A percentile compares a stretch with the other conserved stretches of the same genome.
Evolutionary conservation across 208 protist species (phyloP).

Genomic region (Perkinsela sp.): DNA sequence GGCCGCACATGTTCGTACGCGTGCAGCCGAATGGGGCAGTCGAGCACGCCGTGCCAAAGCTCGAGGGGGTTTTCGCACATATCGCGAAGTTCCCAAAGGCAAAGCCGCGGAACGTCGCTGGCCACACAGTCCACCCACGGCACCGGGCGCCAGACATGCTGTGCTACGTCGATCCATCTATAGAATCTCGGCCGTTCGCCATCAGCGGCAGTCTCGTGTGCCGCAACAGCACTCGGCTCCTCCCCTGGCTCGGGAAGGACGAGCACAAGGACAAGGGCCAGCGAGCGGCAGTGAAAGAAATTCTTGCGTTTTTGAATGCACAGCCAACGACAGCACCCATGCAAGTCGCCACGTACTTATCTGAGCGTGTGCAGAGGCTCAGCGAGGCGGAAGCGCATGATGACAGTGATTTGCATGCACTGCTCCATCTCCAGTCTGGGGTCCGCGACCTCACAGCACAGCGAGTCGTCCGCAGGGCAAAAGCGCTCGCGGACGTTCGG

Average conservation of each 20-base stretch:
- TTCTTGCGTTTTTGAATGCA: not conserved
- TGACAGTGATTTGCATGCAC: too few relatives aligned
- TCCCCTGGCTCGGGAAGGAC: not conserved
- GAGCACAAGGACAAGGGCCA: not conserved
- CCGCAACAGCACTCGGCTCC: not conserved
- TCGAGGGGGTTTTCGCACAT: not conserved
- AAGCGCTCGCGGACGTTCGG: not conserved
- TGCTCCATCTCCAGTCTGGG: not conserved
- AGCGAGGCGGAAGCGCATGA: not conserved
- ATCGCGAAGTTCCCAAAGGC: not conserved
- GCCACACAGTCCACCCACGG: not conserved
- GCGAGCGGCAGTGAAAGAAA: not conserved
- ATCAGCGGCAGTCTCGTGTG: not conserved
- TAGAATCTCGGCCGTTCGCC: not conserved
- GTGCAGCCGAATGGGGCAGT: not conserved
- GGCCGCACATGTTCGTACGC: not conserved
- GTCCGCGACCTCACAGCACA: not conserved
- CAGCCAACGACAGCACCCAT: not conserved
- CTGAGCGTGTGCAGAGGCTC: too few relatives aligned
- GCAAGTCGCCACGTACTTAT: not conserved
- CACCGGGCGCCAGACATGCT: not conserved
- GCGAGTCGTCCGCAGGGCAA: not conserved
- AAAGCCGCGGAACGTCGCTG: not conserved
- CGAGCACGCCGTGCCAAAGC: not conserved
- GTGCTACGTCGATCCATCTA: not conserved